Conservation (phyloP, 129 eudicot genomes). For the Centaurea solstitialis region DNA sequence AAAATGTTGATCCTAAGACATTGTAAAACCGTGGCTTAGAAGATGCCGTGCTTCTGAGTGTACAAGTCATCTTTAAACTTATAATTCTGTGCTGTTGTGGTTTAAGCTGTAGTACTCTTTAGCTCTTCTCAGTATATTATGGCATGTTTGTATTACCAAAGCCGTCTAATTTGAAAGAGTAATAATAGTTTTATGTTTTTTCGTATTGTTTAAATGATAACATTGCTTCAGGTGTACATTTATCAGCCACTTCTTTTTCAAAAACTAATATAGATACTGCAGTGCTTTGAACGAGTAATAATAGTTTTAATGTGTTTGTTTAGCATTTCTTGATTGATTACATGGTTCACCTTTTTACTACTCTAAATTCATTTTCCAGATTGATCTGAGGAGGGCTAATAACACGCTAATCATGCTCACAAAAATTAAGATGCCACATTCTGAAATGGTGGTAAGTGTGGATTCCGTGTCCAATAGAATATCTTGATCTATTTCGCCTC, state of each 20-base stretch:
- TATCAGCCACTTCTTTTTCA: background rate
- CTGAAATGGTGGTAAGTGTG: constrained; percentile 92
- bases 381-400: constrained; percentile 92
- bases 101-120: background rate
- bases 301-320: background rate
- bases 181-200: background rate
- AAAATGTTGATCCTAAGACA: background rate
- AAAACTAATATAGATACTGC: background rate
- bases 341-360: background rate
- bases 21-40: background rate
- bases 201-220: background rate
- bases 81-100: background rate
- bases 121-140: background rate
- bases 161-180: too few species aligned
- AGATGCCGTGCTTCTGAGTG: too few species aligned
- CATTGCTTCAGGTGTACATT: background rate
- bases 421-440: constrained; percentile 97
- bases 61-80: too few species aligned
- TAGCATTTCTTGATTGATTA: background rate
- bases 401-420: constrained; percentile 99
- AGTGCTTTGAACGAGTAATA: background rate
- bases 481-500: constrained; percentile 6
- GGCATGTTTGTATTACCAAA: background rate
- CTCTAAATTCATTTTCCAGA: constrained; percentile 37
- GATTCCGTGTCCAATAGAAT: background rate